Base-by-base conservation (phyloP, 1,139 yeast species). In the Candida neerlandica region DNA sequence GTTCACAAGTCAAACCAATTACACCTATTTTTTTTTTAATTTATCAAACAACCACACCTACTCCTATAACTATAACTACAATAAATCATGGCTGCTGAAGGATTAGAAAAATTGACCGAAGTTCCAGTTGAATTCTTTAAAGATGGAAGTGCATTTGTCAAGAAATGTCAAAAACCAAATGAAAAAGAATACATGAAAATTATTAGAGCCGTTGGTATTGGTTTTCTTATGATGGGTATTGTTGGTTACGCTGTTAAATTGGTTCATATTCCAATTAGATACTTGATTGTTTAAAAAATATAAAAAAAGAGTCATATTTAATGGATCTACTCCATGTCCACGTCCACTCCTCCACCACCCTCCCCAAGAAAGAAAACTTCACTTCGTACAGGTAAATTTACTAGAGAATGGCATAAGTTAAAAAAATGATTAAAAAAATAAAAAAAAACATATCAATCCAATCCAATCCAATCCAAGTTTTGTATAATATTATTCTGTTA, bases 221-320 rank as follows among this genome's bases (percentile, higher is more conserved):
- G 99, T 61, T 94, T 92, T 73, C 76, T 92, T 61, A 92, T 92
- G 83, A 95, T 94, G 94, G 99, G 99, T 64, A 88, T 90, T 63
- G 96, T 94, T 63, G 99, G 99, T 52, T 94, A 91, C 75, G 89
- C 86, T 63, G 96, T 94, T 73, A 94, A 94, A 77, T 82, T 92
- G 67, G 81, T 92, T 64, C 99, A 92, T 74, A 92, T 92, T 64
- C 99, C 99, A 66, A 91, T 92, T 76, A 88, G 98, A 78, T 95
- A 91, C 75, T 84, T 92, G 76, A 91, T 92, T 75, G 98, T 92
- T 59, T 92, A 80, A 78, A 51, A 11, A 18, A 15, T 14, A 27
- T 15, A 34, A 4, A 10, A 16, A 34, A 2, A n/a, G n/a, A n/a
- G n/a, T n/a, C n/a, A n/a, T n/a, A n/a, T n/a, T n/a, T n/a, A n/a